Evolutionary conservation across 2,329 filamentous ascomycete species (phyloP).

Genomic region (Aspergillus alliaceus): DNA sequence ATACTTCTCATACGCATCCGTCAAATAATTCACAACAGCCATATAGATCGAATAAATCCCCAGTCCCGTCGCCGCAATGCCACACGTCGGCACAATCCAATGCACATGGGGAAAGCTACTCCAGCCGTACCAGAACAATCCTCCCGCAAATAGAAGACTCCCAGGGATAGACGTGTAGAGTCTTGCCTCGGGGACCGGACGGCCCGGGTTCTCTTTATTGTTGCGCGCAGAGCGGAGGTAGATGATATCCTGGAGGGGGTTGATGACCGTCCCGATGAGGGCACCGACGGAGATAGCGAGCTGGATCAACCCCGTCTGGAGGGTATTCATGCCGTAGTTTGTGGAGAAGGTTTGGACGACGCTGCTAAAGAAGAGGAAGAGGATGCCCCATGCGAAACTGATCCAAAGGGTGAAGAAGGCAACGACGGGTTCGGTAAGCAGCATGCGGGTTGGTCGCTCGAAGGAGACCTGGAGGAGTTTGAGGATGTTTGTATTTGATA

Average conservation of each 20-base stretch:
- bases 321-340: conserved; percentile 37
- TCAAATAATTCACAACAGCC: conserved; percentile 51
- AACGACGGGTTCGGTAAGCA: conserved; percentile 44
- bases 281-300: conserved; percentile 45
- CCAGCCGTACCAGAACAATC: conserved; percentile 41
- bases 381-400: conserved; percentile 46
- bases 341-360: conserved; percentile 42
- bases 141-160: conserved; percentile 35
- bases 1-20: conserved; percentile 50
- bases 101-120: conserved; percentile 23
- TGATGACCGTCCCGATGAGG: conserved; percentile 42
- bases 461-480: conserved; percentile 41
- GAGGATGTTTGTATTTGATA: conserved; percentile 22
- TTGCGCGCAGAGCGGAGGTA: conserved; percentile 22
- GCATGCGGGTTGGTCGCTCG: conserved; percentile 40
- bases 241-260: conserved; percentile 39
- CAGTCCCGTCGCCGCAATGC: conserved; percentile 38
- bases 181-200: conserved; percentile 44
- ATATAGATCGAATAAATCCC: conserved; percentile 48
- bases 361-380: conserved; percentile 44
- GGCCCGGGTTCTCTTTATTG: conserved; percentile 38
- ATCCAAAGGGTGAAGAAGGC: conserved; percentile 47
- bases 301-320: conserved; percentile 41
- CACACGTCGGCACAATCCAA: conserved; percentile 36
- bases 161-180: conserved; percentile 45